A percentile compares a stretch with the other conserved stretches of the same genome.
phyloP scores from a whole-genome alignment of 306 rosid genomes.

The Malus orientalis region DNA sequence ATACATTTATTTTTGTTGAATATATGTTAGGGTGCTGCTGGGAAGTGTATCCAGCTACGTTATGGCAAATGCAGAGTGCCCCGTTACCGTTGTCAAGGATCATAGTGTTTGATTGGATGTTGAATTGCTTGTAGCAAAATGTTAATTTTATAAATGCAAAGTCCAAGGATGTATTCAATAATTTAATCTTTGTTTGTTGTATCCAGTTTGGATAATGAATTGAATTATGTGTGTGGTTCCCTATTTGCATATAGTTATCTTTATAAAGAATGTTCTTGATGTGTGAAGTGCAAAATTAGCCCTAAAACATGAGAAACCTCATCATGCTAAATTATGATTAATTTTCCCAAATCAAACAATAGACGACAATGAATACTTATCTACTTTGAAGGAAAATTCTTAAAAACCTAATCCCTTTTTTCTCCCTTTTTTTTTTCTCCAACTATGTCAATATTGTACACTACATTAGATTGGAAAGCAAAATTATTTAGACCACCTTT shows the following conservation, averaged over 20 bases:
- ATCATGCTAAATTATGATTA: no score
- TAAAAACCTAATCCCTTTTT: no score
- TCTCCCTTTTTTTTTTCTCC: neutral
- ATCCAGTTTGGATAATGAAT: neutral
- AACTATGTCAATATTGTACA: neutral
- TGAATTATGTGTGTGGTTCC: neutral
- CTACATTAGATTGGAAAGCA: neutral
- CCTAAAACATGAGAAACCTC: no score
- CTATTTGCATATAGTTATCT: neutral
- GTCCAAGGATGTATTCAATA: neutral
- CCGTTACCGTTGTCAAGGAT: conserved; percentile 67
- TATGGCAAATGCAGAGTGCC: conserved; percentile 46
- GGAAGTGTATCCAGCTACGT: conserved; percentile 77
- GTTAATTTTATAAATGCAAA: no score
- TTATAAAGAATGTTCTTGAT: no score
- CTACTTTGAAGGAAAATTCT: no score
- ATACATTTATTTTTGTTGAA: neutral
- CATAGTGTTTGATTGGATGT: conserved; percentile 2
- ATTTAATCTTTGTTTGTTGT: neutral
- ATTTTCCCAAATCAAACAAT: no score
- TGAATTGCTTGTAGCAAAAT: neutral
- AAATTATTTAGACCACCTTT: no score
- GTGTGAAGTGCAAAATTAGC: no score
- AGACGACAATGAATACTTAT: no score
- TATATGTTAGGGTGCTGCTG: conserved; percentile 45